Base-by-base conservation (phyloP, 768 basidiomycete species). In the Termitomyces sp. region DNA sequence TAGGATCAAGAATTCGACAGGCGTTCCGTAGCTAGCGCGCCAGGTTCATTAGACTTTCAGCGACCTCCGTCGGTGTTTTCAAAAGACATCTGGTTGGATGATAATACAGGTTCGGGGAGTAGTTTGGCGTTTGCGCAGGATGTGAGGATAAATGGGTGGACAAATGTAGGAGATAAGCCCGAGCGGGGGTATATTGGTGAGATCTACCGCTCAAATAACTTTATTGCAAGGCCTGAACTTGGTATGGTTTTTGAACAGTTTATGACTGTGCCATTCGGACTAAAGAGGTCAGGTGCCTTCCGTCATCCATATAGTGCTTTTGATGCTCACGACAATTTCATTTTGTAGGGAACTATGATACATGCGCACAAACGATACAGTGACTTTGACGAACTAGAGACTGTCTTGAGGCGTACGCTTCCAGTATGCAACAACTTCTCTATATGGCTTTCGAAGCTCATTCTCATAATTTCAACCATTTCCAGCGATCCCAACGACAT, bases 191-290 rank as follows among this genome's bases (percentile, higher is more conserved):
- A 90, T 67, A 76, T 89, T 56, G 86, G 86, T 88, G 58, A 57
- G 81, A 25, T 34, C 47, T 45, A 15, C 2, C 7, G 15, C 38
- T 38, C 3, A 31, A 40, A 17, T 7, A 15, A 15, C 45, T n/a
- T 57, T 31, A 48, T 48, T 6, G n/a, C 46, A 29, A 29, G 29
- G 37, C 8, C 15, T 38, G 47, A 58, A 32, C 42, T 20, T 5
- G 25, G 17, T 42, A 36, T 25, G 36, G 12, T 40, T 11, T 5
- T 34, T n/a, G 37, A 42, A 5, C n/a, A 82, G 88, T 89, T 10
- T 91, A 89, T 67, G 88, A 90, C 63, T 87, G 86, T 66, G 85
- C 80, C 8, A 85, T 91, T 56, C 82, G 77, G 32, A 89, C 87
- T 0, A 86, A 84, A 70, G 86, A 88, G 76, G 77, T 72, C 32